These are phyloP conservation scores for Coniophora puteana DNA, from an alignment of 1,284 basidiomycete genomes.

Conservation along the genomic window DNA sequence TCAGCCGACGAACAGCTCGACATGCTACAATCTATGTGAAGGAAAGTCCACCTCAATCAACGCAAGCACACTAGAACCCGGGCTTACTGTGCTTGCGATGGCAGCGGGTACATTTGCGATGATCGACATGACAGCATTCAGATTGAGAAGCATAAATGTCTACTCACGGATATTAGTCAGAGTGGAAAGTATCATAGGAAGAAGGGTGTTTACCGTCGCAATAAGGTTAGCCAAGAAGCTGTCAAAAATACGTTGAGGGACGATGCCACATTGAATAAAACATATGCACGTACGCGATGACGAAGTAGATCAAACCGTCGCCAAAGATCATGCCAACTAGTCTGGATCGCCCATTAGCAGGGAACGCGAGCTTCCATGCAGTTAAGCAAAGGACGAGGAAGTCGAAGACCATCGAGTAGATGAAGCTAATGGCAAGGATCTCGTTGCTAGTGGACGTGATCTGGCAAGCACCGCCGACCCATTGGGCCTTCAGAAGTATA, in stretches of 20 bases:
- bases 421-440: conserved; percentile 61
- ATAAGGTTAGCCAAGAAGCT: conserved; percentile 66
- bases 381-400: conserved; percentile 58
- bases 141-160: conserved; percentile 68
- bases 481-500: conserved; percentile 54
- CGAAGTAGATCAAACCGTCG: conserved; percentile 71
- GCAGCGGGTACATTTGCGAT: conserved; percentile 73
- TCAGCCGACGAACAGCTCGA: conserved; percentile 63
- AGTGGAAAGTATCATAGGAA: not conserved
- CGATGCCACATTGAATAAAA: conserved; percentile 1
- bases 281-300: conserved; percentile 55
- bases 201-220: conserved; percentile 46
- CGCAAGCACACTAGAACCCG: not conserved
- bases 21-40: conserved; percentile 61
- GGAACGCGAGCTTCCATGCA: conserved; percentile 53
- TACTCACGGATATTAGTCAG: conserved; percentile 23
- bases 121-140: conserved; percentile 73
- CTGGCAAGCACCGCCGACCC: conserved; percentile 48
- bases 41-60: conserved; percentile 5
- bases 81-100: conserved; percentile 56
- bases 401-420: conserved; percentile 73
- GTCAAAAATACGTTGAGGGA: not conserved
- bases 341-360: conserved; percentile 40
- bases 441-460: conserved; percentile 54
- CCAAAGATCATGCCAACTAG: conserved; percentile 64